Base-by-base conservation (phyloP, 352 stramenopile species). In the Phytopythium mirpurense region DNA sequence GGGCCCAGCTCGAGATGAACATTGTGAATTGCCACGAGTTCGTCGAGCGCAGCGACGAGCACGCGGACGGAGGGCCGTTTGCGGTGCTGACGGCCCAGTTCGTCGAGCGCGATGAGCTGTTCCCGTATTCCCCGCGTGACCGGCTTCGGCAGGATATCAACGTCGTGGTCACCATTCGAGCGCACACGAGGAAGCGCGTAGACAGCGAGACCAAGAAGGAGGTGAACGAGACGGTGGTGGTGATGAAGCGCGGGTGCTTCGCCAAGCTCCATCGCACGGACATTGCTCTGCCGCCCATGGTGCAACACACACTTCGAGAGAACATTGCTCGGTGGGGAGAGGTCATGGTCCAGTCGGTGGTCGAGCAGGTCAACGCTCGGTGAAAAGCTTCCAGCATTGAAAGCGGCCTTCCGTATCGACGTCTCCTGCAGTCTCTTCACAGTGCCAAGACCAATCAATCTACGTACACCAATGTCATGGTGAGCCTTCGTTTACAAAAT, bases 311-410 rank as follows among this genome's bases (percentile, higher is more conserved):
- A 16, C 47, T 74, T 1, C 65, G 70, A 4, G 72, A 83, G 52
- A 64, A 67, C 41, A 51, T 79, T 15, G 63, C 62, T 1, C 64
- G 68, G 23, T 83, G 70, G 69, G 63, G 68, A 5, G 68, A 79
- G 21, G 62, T 71, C 14, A 78, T 83, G 59, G 48, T 79, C 31
- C 32, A 37, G n/a, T 55, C 48, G 2, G 54, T 69, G 1, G 37
- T 59, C 45, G 62, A 69, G 45, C 37, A 57, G n/a, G 38, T 69
- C 2, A 62, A 63, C 6, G 18, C 18, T 11, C 44, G n/a, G n/a
- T n/a, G n/a, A n/a, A n/a, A n/a, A 38, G 0, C 44, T 40, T 3
- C 31, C 19, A 48, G 24, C 38, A 19, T n/a, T n/a, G n/a, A n/a
- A n/a, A n/a, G n/a, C n/a, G n/a, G n/a, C n/a, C n/a, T n/a, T n/a